Evolutionary conservation across 164 flowering plant genomes (phyloP), one percentile per base, ranked within the genome.

Genomic region (Nelumbo lutea): DNA sequence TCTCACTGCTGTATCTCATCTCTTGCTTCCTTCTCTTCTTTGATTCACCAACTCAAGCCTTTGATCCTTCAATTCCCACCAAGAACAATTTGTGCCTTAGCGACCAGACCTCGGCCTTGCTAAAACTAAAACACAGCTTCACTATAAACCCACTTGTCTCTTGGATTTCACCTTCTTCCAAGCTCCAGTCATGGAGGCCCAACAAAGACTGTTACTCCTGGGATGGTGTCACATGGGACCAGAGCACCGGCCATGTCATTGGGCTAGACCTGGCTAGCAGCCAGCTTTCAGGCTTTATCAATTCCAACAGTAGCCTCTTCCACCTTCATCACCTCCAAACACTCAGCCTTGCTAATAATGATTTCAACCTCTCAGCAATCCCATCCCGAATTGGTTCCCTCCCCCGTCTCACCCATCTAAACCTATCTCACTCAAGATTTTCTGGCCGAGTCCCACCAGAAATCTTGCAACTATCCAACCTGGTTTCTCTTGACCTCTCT

Each of bases 161-260:
- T n/a, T n/a, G n/a, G n/a, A n/a, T n/a, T n/a, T n/a, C n/a, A n/a
- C n/a, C n/a, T n/a, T n/a, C n/a, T n/a, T n/a, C n/a, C n/a, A n/a
- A n/a, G n/a, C 61, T 58, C 15, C 5, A 14, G 4, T 68, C 70
- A 9, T 68, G 70, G 70, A 68, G 59, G 40, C 15, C 52, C 6
- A 39, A 38, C 5, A 40, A 62, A 0, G 63, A 63, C 57, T 70
- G 73, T 11, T 70, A 68, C 46, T 42, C 44, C 10, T 75, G 75
- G 78, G 61, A 62, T 7, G 78, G 78, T 2, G 68, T 75, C 40
- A 6, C 53, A 6, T 75, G 74, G 10, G 51, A 68, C 42, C 46
- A 15, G 2, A 2, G 5, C 48, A 66, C 63, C 0, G 65, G 75
- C 51, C 63, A 67, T 43, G 74, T 75, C 0, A 59, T 65, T 40